Evolutionary conservation across 441 rosid genomes (phyloP).

Genomic region (Pelargonium fulgidum): DNA sequence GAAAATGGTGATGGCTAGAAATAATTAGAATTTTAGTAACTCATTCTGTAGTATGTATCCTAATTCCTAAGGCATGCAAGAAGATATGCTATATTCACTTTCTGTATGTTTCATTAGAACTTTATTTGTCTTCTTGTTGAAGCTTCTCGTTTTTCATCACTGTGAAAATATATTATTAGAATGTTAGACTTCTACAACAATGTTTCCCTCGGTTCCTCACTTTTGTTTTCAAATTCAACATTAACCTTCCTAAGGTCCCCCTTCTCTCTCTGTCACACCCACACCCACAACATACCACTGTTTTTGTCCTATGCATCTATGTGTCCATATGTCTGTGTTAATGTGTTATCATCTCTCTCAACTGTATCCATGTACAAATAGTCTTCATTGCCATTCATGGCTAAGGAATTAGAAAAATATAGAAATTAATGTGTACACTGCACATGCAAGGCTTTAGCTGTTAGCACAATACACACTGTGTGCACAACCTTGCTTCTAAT

Average conservation of each 20-base stretch:
- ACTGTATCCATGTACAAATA: background rate
- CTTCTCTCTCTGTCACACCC: background rate
- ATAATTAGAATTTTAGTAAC: background rate
- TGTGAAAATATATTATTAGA: background rate
- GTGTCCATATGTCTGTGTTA: background rate
- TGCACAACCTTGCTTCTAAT: conserved; percentile 11
- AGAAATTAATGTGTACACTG: background rate
- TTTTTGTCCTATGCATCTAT: background rate
- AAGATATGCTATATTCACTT: background rate
- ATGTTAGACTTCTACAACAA: background rate
- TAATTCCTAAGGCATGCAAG: background rate
- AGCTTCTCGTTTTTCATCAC: conserved; percentile 2
- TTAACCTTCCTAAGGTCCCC: background rate
- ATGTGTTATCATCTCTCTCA: background rate
- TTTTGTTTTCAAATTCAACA: background rate
- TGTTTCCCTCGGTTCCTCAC: conserved; percentile 3
- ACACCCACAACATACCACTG: background rate
- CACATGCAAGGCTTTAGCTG: background rate
- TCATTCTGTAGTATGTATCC: background rate
- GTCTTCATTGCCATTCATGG: conserved; percentile 1
- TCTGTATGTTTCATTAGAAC: background rate
- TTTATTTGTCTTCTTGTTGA: conserved; percentile 1
- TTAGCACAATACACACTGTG: background rate
- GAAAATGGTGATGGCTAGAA: too few relatives aligned
- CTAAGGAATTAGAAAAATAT: background rate